phyloP scores from a whole-genome alignment of 2,329 filamentous ascomycete species.

The Lasiodiplodia hormozganensis region DNA sequence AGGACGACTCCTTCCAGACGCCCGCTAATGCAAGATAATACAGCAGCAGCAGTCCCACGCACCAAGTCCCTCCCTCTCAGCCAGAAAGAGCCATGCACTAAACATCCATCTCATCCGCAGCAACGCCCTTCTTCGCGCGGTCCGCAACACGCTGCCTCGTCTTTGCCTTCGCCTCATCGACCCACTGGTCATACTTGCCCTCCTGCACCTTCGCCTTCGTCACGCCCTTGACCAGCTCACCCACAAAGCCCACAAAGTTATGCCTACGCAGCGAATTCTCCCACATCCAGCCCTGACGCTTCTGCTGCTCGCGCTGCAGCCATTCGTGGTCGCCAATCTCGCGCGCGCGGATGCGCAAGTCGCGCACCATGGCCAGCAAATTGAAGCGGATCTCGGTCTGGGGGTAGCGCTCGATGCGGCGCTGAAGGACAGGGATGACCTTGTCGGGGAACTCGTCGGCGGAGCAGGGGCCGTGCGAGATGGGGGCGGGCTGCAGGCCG shows the following conservation, averaged over 20 bases:
- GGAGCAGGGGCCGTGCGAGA: constrained; percentile 80
- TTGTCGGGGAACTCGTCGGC: constrained; percentile 75
- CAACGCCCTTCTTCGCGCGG: constrained; percentile 48
- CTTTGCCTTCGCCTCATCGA: constrained; percentile 70
- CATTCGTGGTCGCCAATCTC: constrained; percentile 84
- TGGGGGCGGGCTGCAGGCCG: constrained; percentile 90
- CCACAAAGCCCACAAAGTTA: constrained; percentile 96
- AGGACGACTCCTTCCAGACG: constrained; percentile 3
- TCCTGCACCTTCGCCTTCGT: constrained; percentile 74
- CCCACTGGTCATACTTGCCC: constrained; percentile 75
- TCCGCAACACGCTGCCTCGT: constrained; percentile 59
- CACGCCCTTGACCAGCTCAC: constrained; percentile 87
- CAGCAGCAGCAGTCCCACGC: background rate
- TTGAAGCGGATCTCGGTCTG: constrained; percentile 93
- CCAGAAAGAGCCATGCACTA: background rate
- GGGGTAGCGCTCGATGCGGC: constrained; percentile 84
- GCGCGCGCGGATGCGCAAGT: constrained; percentile 76
- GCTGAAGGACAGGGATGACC: constrained; percentile 86
- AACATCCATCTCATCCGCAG: constrained; percentile 38
- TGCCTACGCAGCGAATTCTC: constrained; percentile 91
- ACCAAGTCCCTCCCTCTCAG: background rate
- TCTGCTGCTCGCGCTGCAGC: constrained; percentile 79
- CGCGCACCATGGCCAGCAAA: constrained; percentile 87
- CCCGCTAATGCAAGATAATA: constrained; percentile 14
- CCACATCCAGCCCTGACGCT: constrained; percentile 87